phyloP scores from a whole-genome alignment of 345 rosid genomes.

The Brassica nigra region DNA sequence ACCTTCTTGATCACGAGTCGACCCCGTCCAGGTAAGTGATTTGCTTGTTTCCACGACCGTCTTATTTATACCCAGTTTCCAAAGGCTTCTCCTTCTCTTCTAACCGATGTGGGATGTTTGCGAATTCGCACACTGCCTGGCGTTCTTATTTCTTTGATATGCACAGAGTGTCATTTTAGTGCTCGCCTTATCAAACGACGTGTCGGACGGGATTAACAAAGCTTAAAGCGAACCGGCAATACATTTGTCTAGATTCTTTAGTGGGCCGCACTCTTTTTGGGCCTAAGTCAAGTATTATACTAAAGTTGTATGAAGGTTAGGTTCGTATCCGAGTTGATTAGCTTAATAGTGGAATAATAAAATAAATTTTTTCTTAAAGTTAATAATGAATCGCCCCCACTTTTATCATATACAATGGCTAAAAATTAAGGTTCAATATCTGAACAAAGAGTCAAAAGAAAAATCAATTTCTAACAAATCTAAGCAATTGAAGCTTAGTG shows the following conservation, averaged over 20 bases:
- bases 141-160: no score
- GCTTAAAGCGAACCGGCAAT: not conserved
- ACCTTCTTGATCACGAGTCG: conserved; percentile 41
- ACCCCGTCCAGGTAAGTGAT: conserved; percentile 50
- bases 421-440: conserved; percentile 16
- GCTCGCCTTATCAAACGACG: not conserved
- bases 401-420: conserved; percentile 30
- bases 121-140: no score
- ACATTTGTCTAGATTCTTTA: not conserved
- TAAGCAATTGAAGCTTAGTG: conserved; percentile 42
- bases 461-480: conserved; percentile 16
- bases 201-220: not conserved
- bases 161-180: no score
- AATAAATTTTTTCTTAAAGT: not conserved
- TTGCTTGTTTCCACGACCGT: rapidly evolving
- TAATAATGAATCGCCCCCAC: conserved; percentile 3
- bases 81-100: not conserved
- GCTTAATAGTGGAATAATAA: not conserved
- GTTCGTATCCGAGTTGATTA: not conserved
- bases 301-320: not conserved
- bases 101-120: conserved; percentile 30
- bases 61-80: not conserved
- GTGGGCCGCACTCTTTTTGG: conserved; percentile 9
- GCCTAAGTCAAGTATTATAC: not conserved
- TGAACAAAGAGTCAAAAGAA: not conserved